Conservation (phyloP, 768 basidiomycete species). For the Lactarius pseudohatsudake region DNA sequence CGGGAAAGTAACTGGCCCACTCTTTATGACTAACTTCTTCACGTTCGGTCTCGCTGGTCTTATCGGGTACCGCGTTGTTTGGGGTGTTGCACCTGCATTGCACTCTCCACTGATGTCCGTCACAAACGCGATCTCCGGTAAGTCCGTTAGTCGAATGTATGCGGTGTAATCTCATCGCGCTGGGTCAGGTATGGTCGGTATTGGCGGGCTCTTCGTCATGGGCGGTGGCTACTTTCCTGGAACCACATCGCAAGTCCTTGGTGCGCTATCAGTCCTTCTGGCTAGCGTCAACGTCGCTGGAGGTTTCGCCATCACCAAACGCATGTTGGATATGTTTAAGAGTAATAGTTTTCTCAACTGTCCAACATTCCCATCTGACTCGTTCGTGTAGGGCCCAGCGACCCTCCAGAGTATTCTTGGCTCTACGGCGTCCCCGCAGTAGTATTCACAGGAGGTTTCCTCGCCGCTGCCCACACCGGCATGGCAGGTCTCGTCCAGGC, state of each 20-base stretch:
- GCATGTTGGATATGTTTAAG: conserved; percentile 93
- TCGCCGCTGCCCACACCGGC: conserved; percentile 80
- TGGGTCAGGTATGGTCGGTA: conserved; percentile 63
- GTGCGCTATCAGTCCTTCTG: conserved; percentile 80
- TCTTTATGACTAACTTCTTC: conserved; percentile 88
- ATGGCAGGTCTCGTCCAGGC: conserved; percentile 86
- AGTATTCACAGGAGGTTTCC: conserved; percentile 80
- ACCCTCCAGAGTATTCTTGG: conserved; percentile 88
- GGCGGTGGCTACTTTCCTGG: conserved; percentile 83
- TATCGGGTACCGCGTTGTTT: conserved; percentile 86
- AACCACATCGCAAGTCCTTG: conserved; percentile 76
- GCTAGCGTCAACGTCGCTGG: conserved; percentile 88
- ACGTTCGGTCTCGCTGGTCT: conserved; percentile 85
- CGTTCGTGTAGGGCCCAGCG: conserved; percentile 58
- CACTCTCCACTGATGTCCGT: conserved; percentile 92
- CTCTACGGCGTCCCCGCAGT: conserved; percentile 77
- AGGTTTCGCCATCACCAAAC: conserved; percentile 86
- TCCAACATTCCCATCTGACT: not conserved
- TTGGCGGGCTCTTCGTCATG: conserved; percentile 89
- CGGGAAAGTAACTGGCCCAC: conserved; percentile 75
- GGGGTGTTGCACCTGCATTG: conserved; percentile 85
- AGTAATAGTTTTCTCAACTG: conserved; percentile 43
- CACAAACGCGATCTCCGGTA: conserved; percentile 84
- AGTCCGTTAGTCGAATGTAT: conserved; percentile 31
- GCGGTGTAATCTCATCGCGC: conserved; percentile 1